A percentile compares a stretch with the other conserved stretches of the same genome.
Conservation (phyloP, 306 rosid species). For the Mimosa pudica region DNA sequence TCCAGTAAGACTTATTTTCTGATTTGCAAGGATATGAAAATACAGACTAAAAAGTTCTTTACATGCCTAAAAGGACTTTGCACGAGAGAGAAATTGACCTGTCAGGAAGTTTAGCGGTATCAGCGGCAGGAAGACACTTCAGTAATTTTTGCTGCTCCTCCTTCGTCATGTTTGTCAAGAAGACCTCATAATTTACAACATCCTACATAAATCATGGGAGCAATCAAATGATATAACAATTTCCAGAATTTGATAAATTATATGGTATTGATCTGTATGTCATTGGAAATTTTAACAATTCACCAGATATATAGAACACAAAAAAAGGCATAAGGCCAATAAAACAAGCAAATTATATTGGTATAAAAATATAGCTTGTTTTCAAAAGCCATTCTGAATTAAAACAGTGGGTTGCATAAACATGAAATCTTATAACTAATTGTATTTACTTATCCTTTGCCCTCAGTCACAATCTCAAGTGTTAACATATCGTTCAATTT, state of each 20-base stretch:
- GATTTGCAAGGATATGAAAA: not conserved
- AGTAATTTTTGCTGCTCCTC: conserved; percentile 87
- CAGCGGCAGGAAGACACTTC: conserved; percentile 74
- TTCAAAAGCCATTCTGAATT: not conserved
- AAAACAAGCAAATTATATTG: conserved; percentile 23
- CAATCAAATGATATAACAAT: conserved; percentile 20
- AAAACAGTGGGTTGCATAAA: conserved; percentile 1
- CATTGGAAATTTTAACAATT: not conserved
- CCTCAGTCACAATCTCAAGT: not conserved
- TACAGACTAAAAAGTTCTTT: conserved; percentile 10
- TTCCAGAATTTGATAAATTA: conserved; percentile 25
- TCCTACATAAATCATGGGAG: conserved; percentile 55
- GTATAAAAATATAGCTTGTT: not conserved
- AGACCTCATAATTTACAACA: conserved; percentile 74
- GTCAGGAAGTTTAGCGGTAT: conserved; percentile 60
- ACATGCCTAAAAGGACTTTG: conserved; percentile 1
- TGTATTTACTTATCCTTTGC: not conserved
- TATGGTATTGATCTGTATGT: not conserved
- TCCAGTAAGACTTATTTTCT: conserved; percentile 7
- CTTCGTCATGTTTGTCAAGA: conserved; percentile 68
- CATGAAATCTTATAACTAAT: conserved; percentile 10
- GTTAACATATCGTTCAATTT: conserved; percentile 21
- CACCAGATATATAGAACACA: conserved; percentile 12
- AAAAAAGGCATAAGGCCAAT: conserved; percentile 7
- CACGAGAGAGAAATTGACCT: conserved; percentile 56